Base-by-base conservation (phyloP, 495 filamentous ascomycete species). In the Penicillium argentinense region DNA sequence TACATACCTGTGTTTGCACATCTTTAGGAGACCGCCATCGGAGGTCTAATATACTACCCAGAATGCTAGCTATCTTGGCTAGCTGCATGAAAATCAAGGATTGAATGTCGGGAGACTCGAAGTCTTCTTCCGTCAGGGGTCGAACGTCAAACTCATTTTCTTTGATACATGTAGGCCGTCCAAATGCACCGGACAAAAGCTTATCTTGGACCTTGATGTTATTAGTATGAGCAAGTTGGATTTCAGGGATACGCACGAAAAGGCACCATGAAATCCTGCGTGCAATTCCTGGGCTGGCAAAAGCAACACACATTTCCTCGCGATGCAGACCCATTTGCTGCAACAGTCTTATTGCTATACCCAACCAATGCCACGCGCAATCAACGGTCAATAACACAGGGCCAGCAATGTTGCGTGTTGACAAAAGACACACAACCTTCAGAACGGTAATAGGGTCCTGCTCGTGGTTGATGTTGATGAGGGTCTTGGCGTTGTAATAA, bases 191-290 rank as follows among this genome's bases (percentile, higher is more conserved):
- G 5, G 39, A 12, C 25, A 25, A 23, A 21, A 41, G 16, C 11
- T 41, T 41, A 23, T 41, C 39, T 27, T 41, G 39, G 12, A 23
- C 39, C 13, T 41, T n/a, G n/a, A n/a, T n/a, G n/a, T n/a, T n/a
- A n/a, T n/a, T n/a, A n/a, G n/a, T n/a, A n/a, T n/a, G n/a, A n/a
- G n/a, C n/a, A n/a, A n/a, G n/a, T n/a, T n/a, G n/a, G n/a, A n/a
- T n/a, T n/a, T n/a, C n/a, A n/a, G n/a, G n/a, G n/a, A n/a, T n/a
- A n/a, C n/a, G n/a, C n/a, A n/a, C n/a, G n/a, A n/a, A 41, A 3
- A 41, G 23, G 4, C 25, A 41, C 39, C 39, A 41, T 3, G 39
- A 21, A 25, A 41, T 41, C 9, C 39, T 17, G n/a, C 39, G 39
- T 25, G 39, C 39, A 41, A 21, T 25, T 1, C 39, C 39, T 8